phyloP scores from a whole-genome alignment of 2,329 filamentous ascomycete genomes.

The Alternaria consortialis region DNA sequence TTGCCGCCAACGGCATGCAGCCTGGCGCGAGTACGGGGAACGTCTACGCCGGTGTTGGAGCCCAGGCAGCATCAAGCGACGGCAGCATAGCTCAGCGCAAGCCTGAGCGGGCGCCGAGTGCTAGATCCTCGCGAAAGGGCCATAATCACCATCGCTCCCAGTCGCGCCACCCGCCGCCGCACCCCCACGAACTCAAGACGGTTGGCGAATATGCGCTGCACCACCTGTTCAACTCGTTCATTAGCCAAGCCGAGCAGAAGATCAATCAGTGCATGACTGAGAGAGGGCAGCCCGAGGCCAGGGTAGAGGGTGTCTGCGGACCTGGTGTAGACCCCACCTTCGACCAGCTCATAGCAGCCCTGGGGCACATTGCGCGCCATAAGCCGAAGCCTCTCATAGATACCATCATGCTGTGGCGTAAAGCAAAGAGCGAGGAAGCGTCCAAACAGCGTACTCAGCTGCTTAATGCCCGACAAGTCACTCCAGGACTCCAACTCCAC shows the following conservation, averaged over 20 bases:
- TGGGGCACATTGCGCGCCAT: conserved; percentile 92
- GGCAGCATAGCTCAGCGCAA: conserved; percentile 39
- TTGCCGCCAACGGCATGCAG: conserved; percentile 42
- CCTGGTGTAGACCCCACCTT: conserved; percentile 87
- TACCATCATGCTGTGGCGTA: conserved; percentile 97
- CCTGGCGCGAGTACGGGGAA: conserved; percentile 19
- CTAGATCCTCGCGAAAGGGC: conserved; percentile 75
- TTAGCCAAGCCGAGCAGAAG: conserved; percentile 95
- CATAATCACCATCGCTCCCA: conserved; percentile 80
- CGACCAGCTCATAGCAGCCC: conserved; percentile 90
- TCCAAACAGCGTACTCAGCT: conserved; percentile 46
- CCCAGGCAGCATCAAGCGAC: conserved; percentile 24
- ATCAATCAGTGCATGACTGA: conserved; percentile 86
- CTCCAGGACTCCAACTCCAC: conserved; percentile 30
- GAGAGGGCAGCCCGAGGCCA: conserved; percentile 80
- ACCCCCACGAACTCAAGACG: conserved; percentile 80
- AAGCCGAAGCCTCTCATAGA: conserved; percentile 96
- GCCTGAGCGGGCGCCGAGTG: conserved; percentile 59
- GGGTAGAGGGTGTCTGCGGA: conserved; percentile 89
- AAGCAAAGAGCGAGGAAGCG: conserved; percentile 91
- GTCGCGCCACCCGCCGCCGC: conserved; percentile 70
- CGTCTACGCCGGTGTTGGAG: conserved; percentile 18
- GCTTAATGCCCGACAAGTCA: conserved; percentile 44
- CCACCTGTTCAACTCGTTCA: conserved; percentile 96
- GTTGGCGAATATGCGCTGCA: conserved; percentile 98